phyloP scores from a whole-genome alignment of 495 filamentous ascomycete species.

The Penicillium soppii region DNA sequence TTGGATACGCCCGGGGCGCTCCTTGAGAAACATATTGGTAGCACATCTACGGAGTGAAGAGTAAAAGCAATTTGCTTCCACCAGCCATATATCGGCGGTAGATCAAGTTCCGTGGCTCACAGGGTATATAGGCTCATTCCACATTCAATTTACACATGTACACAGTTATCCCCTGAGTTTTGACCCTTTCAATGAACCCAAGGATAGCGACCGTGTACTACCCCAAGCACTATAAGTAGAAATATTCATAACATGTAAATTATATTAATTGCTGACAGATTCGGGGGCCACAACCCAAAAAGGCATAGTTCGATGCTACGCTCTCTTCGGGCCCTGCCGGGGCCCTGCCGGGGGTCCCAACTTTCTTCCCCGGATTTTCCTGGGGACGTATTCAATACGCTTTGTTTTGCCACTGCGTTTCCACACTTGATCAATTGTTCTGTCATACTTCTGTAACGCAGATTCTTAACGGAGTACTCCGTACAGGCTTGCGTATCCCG shows the following conservation, averaged over 20 bases:
- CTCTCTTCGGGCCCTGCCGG: slow-evolving; percentile 1
- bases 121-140: no score
- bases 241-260: no score
- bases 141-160: no score
- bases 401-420: no score
- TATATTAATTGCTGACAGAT: slow-evolving; percentile 4
- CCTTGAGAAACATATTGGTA: no score
- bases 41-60: no score
- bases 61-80: no score
- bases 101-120: background rate
- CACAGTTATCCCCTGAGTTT: slow-evolving; percentile 1
- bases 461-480: no score
- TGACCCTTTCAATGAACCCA: background rate
- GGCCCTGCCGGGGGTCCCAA: background rate
- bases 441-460: background rate
- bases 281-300: slow-evolving; percentile 10
- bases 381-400: background rate
- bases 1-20: background rate
- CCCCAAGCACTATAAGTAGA: no score
- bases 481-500: background rate
- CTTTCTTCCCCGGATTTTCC: slow-evolving; percentile 18
- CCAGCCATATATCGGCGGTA: background rate
- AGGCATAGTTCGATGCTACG: slow-evolving; percentile 14
- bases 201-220: background rate
- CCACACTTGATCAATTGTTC: background rate